Percentiles rank a stretch among this genome's conserved stretches.
Conservation (phyloP, 2,329 filamentous ascomycete genomes). For the Colletotrichum shisoi region DNA sequence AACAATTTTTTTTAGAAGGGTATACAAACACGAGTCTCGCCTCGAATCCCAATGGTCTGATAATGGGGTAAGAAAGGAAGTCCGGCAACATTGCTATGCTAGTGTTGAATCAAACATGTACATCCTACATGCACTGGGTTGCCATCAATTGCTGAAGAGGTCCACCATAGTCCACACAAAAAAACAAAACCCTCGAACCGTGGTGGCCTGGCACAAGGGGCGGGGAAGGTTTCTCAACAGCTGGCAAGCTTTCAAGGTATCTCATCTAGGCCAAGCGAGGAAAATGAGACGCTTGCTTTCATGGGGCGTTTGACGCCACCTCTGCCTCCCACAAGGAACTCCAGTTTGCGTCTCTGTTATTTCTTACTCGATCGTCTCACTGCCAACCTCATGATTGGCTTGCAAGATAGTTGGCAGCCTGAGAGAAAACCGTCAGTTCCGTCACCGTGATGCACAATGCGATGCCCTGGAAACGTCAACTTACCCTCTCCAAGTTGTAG, state of each 20-base stretch:
- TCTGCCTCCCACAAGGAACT: slow-evolving; percentile 27
- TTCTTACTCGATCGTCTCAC: slow-evolving; percentile 1
- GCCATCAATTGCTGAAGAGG: slow-evolving; percentile 20
- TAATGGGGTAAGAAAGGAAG: background rate
- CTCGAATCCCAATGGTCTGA: background rate
- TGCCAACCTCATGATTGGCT: slow-evolving; percentile 58
- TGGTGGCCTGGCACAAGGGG: slow-evolving; percentile 6
- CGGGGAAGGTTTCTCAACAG: background rate
- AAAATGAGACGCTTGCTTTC: slow-evolving; percentile 32
- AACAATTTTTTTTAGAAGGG: background rate
- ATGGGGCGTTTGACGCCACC: slow-evolving; percentile 18
- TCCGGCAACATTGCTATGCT: slow-evolving; percentile 24
- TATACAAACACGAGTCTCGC: background rate
- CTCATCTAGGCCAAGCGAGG: slow-evolving; percentile 28
- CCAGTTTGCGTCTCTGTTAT: slow-evolving; percentile 11
- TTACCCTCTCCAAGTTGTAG: slow-evolving; percentile 93
- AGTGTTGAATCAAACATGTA: slow-evolving; percentile 24
- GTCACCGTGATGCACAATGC: background rate
- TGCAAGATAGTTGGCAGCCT: slow-evolving; percentile 66
- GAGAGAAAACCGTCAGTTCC: slow-evolving; percentile 6
- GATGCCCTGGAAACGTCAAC: slow-evolving; percentile 46
- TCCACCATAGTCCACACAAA: slow-evolving; percentile 11
- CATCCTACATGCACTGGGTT: slow-evolving; percentile 25
- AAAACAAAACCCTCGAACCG: background rate
- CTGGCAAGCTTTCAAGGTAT: slow-evolving; percentile 26